A percentile compares a stretch with the other conserved stretches of the same genome.
Conservation (phyloP, 2,329 filamentous ascomycete genomes). For the Alternaria rosae region DNA sequence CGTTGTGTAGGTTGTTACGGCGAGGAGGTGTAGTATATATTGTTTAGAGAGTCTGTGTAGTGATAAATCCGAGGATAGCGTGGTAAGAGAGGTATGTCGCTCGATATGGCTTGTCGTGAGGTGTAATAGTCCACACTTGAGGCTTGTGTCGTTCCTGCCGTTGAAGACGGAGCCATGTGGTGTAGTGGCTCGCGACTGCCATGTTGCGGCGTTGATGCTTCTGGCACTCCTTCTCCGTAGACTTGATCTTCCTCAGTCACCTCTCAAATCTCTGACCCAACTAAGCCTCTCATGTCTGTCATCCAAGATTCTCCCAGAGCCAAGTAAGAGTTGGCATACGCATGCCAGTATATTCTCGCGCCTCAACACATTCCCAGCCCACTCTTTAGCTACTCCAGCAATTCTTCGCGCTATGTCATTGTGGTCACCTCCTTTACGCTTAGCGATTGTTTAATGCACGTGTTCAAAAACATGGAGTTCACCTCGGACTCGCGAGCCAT, state of each 20-base stretch:
- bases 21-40: neutral
- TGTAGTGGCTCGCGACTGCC: neutral
- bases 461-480: neutral
- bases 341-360: constrained; percentile 79
- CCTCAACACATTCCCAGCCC: constrained; percentile 73
- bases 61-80: neutral
- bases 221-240: neutral
- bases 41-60: neutral
- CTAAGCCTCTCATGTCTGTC: neutral
- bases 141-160: neutral
- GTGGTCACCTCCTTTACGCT: constrained; percentile 23
- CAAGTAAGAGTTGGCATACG: constrained; percentile 64
- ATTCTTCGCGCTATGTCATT: constrained; percentile 70
- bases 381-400: constrained; percentile 69
- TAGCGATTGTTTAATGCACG: neutral
- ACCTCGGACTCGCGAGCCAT: neutral
- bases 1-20: neutral
- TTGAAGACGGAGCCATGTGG: neutral
- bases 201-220: neutral
- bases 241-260: too few species aligned
- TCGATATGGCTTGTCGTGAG: neutral
- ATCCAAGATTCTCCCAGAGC: constrained; percentile 50
- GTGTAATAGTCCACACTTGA: neutral
- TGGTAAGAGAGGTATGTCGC: neutral
- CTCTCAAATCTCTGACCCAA: neutral